Conservation (phyloP, 2,329 filamentous ascomycete genomes). For the Sporothrix brunneoviolacea region DNA sequence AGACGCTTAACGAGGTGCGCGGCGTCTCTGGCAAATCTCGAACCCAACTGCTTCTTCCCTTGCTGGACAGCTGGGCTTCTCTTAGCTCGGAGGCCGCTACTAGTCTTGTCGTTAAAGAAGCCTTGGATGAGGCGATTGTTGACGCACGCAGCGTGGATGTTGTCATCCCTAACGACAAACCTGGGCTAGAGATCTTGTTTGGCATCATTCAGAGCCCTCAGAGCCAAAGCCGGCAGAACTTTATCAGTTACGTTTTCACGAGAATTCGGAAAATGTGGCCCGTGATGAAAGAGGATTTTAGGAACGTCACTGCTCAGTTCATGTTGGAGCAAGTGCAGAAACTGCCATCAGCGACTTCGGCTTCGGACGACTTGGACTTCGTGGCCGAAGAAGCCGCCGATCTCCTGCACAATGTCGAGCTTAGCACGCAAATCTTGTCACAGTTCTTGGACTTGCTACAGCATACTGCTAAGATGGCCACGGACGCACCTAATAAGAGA, state of each 20-base stretch:
- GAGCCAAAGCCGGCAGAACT: conserved; percentile 39
- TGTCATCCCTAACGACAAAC: conserved; percentile 46
- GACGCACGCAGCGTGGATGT: conserved; percentile 41
- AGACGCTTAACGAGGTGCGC: conserved; percentile 65
- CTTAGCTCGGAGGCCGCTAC: conserved; percentile 45
- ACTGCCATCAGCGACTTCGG: conserved; percentile 21
- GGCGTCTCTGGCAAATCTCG: conserved; percentile 62
- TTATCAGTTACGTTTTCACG: conserved; percentile 60
- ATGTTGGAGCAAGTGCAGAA: conserved; percentile 57
- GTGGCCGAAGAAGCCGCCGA: conserved; percentile 59
- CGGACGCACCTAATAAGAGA: conserved; percentile 67
- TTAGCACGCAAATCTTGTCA: conserved; percentile 65
- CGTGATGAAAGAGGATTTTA: conserved; percentile 58
- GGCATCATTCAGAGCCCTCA: conserved; percentile 37
- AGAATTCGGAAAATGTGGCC: conserved; percentile 68
- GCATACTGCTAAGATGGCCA: conserved; percentile 64
- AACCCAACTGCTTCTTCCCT: conserved; percentile 68
- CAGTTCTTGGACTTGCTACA: conserved; percentile 69
- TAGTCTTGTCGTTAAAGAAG: conserved; percentile 38
- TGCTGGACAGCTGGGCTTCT: conserved; percentile 62
- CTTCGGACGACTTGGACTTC: conserved; percentile 31
- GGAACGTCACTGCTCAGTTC: conserved; percentile 52
- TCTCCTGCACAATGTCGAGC: conserved; percentile 63
- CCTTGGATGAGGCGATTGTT: conserved; percentile 24
- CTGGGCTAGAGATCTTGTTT: conserved; percentile 47